Conservation (phyloP, 805 yeast species). For the Priceomyces castillae region DNA sequence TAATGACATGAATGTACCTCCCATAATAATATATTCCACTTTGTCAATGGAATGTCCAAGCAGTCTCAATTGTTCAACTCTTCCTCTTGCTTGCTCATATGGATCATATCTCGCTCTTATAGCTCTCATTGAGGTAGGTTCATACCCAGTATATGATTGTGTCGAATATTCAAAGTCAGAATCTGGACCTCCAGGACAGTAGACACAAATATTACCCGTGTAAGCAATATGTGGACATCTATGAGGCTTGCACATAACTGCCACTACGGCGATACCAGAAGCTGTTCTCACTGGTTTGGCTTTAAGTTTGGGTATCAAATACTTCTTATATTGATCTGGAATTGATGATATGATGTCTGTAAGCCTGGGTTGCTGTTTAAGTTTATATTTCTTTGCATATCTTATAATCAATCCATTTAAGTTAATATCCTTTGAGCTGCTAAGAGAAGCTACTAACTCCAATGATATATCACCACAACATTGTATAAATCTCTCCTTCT, state of each 20-base stretch:
- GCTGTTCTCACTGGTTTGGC: constrained; percentile 99
- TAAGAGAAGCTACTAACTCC: constrained; percentile 76
- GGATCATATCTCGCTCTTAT: constrained; percentile 98
- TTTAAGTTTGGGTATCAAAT: constrained; percentile 84
- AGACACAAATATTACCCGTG: constrained; percentile 97
- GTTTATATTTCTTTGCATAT: constrained; percentile 84
- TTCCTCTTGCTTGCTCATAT: constrained; percentile 96
- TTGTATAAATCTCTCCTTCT: constrained; percentile 86
- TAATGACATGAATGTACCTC: constrained; percentile 97
- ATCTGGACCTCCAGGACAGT: constrained; percentile 99
- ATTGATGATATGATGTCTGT: constrained; percentile 94
- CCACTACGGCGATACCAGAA: constrained; percentile 97
- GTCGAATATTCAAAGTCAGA: constrained; percentile 97
- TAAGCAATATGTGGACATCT: constrained; percentile 99
- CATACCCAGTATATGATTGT: constrained; percentile 97
- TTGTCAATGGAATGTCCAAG: constrained; percentile 96
- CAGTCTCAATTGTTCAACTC: constrained; percentile 92
- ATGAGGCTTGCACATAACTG: constrained; percentile 99
- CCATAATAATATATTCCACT: constrained; percentile 97
- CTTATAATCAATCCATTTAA: constrained; percentile 85
- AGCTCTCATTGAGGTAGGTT: constrained; percentile 99
- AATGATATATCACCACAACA: constrained; percentile 91
- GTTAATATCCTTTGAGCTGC: constrained; percentile 75
- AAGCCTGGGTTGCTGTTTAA: constrained; percentile 87
- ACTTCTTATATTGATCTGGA: constrained; percentile 93